Conservation (phyloP, 257 asterid genomes). For the Euphrasia confusa region DNA sequence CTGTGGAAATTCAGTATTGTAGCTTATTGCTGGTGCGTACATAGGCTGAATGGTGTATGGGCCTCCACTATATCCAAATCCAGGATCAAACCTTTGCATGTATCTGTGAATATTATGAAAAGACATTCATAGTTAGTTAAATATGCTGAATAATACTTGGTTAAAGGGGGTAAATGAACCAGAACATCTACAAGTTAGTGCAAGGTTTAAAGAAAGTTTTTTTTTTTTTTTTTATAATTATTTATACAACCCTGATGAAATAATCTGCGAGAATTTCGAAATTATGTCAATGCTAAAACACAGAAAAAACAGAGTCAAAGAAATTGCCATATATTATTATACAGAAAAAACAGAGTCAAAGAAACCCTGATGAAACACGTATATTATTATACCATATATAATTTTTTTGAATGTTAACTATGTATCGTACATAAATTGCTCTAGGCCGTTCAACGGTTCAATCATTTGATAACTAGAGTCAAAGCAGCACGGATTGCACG, state of each 20-base stretch:
- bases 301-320: neutral
- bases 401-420: no score
- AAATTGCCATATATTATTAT: neutral
- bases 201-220: neutral
- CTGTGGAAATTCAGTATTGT: constrained; percentile 95
- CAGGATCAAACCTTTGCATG: constrained; percentile 98
- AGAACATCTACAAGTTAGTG: neutral
- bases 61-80: constrained; percentile 84
- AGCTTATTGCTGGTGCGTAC: constrained; percentile 91
- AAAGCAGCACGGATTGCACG: neutral
- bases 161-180: constrained; percentile 8
- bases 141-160: neutral
- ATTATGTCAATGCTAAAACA: neutral
- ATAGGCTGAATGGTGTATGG: constrained; percentile 85
- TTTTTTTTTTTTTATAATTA: neutral
- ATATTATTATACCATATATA: no score
- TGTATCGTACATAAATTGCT: no score
- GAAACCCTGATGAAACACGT: no score
- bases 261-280: neutral
- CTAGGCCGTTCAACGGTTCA: no score
- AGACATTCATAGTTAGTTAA: constrained; percentile 2
- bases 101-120: constrained; percentile 44
- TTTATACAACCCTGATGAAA: no score
- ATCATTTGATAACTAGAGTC: neutral
- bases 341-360: no score